Conservation (phyloP, 1,139 yeast species). For the Casaregolazyma suthepensis region DNA sequence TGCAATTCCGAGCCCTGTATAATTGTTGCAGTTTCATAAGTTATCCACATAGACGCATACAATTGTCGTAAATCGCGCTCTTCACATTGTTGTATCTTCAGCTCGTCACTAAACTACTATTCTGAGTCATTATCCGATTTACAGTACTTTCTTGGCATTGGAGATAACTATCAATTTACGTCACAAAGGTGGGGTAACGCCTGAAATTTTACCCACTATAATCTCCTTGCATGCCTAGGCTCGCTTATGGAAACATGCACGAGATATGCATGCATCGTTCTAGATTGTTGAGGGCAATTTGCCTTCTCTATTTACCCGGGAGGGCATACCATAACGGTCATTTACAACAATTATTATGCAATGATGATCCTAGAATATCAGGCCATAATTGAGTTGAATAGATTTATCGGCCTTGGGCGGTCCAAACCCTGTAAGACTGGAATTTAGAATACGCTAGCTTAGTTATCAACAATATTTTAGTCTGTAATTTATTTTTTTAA, state of each 20-base stretch:
- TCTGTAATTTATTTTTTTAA: too few species aligned
- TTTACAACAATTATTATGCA: neutral
- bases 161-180: neutral
- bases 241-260: neutral
- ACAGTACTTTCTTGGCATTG: neutral
- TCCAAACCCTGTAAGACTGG: neutral
- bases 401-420: neutral
- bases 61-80: too few species aligned
- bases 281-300: neutral
- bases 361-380: neutral
- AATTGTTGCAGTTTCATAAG: too few species aligned
- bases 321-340: neutral
- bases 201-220: neutral
- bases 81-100: too few species aligned
- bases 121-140: too few species aligned
- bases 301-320: neutral
- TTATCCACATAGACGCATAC: too few species aligned
- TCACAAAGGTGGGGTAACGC: neutral
- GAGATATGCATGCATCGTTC: neutral
- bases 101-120: too few species aligned
- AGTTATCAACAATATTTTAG: too few species aligned
- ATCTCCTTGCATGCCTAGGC: neutral
- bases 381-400: neutral
- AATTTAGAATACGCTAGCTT: too few species aligned
- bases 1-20: too few species aligned